Percentiles rank a stretch among this genome's conserved stretches.
These are phyloP conservation scores for Logfia minima DNA, from an alignment of 129 eudicot genomes.

Conservation along the genomic window DNA sequence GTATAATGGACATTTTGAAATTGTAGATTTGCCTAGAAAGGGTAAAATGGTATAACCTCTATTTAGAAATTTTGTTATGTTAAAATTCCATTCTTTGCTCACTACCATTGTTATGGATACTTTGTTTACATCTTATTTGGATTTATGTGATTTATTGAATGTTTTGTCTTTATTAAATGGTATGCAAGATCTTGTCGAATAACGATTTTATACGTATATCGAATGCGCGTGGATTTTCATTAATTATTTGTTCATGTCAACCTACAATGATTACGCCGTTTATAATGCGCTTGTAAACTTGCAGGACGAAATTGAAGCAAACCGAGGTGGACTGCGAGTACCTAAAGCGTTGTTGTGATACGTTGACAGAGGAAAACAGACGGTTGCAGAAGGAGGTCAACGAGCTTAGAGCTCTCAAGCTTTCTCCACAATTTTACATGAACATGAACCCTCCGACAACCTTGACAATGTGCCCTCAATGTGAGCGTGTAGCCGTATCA, in stretches of 20 bases:
- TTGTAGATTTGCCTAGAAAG: not conserved
- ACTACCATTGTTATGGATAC: not conserved
- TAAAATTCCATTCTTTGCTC: not conserved
- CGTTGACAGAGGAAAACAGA: conserved; percentile 60
- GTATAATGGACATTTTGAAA: conserved; percentile 15
- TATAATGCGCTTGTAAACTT: not conserved
- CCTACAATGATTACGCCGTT: not conserved
- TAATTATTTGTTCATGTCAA: not conserved
- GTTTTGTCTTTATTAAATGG: not conserved
- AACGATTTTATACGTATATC: no score
- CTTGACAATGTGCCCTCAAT: conserved; percentile 83
- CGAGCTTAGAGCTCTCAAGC: conserved; percentile 64
- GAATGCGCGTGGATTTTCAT: not conserved
- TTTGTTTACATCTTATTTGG: not conserved
- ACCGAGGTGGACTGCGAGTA: conserved; percentile 83
- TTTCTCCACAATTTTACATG: conserved; percentile 73
- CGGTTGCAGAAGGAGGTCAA: conserved; percentile 72
- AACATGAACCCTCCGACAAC: conserved; percentile 81
- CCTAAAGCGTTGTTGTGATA: conserved; percentile 62
- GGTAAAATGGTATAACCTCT: conserved; percentile 4
- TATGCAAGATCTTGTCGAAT: not conserved
- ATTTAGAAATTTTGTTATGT: not conserved
- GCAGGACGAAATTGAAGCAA: conserved; percentile 84
- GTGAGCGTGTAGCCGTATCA: conserved; percentile 63
- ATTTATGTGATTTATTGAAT: not conserved